phyloP scores from a whole-genome alignment of 768 basidiomycete genomes.

The Hygrocybe punicea region DNA sequence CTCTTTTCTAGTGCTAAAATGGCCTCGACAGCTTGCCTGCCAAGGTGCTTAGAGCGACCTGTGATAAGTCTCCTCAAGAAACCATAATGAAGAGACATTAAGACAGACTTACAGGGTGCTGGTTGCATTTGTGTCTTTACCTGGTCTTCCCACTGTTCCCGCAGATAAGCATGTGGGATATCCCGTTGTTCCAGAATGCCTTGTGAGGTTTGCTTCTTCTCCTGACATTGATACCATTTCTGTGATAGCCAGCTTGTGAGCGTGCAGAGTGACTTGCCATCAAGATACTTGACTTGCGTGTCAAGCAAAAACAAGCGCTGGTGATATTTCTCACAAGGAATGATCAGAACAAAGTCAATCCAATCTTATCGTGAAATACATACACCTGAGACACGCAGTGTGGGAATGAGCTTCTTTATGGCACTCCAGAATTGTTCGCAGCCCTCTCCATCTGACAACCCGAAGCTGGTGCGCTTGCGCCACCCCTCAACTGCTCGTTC shows the following conservation, averaged over 20 bases:
- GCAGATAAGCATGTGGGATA: too few relatives aligned
- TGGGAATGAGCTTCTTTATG: conserved; percentile 7
- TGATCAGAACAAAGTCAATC: background rate
- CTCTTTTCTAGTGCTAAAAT: too few relatives aligned
- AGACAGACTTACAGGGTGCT: too few relatives aligned
- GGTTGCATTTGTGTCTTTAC: too few relatives aligned
- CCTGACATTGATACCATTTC: conserved; percentile 2
- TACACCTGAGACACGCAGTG: background rate
- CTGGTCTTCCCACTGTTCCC: too few relatives aligned
- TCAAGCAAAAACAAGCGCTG: conserved; percentile 25
- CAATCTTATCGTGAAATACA: too few relatives aligned
- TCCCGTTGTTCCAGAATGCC: too few relatives aligned
- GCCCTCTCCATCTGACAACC: conserved; percentile 28
- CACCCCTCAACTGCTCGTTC: too few relatives aligned
- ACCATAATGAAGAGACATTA: too few relatives aligned
- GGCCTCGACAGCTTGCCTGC: too few relatives aligned
- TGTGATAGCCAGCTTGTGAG: conserved; percentile 14
- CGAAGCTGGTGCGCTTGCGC: conserved; percentile 29
- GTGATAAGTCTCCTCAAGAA: too few relatives aligned
- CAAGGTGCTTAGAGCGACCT: too few relatives aligned
- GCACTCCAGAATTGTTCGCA: conserved; percentile 32
- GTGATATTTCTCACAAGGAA: conserved; percentile 24
- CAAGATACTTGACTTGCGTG: conserved; percentile 18
- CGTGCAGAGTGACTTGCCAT: conserved; percentile 8
- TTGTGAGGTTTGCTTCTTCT: background rate